Base-by-base conservation (phyloP, 768 basidiomycete genomes). In the Lentinus brumalis region DNA sequence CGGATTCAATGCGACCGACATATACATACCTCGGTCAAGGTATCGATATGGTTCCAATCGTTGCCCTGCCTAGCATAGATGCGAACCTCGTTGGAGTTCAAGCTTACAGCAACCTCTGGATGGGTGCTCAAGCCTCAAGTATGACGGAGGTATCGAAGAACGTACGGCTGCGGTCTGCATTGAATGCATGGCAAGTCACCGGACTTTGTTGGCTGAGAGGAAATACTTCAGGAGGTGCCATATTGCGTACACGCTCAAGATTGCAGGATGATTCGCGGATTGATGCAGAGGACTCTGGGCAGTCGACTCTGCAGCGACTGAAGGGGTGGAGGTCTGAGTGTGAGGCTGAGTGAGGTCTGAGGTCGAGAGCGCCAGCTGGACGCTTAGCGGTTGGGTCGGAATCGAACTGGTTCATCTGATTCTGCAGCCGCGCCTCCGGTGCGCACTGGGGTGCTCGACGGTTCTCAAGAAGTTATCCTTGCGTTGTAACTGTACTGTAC, bases 131-230 rank as follows among this genome's bases (percentile, higher is more conserved):
- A 39, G 10, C 50, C 16, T n/a, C 52, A 29, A 14, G 63, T 11
- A 7, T 18, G 21, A 29, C 12, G 46, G 46, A 49, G 8, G 10
- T 38, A 51, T 56, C 53, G 30, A 46, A 6, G 29, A 35, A 83
- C 92, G 75, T 67, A 98, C 96, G 90, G 62, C 78, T 81, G 66
- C 92, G 86, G 72, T 96, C 92, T 26, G 87, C 87, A 69, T 87
- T 96, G 84, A 98, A 98, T 2, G 93, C 83, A 74, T 97, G 94
- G 44, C 88, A 87, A 3, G 93, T 94, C 53, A 99, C 83, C 32
- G 96, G 94, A 0, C 83, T 83, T 69, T 92, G 86, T 67, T 92
- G 86, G n/a, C 90, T 81, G 50, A 98, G 81, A 55, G 83, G 83
- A 73, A 84, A 89, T 6, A 92, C 80, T 80, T 95, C 86, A 50